Evolutionary conservation across 2,329 filamentous ascomycete genomes (phyloP).

Genomic region (Clathrospora elynae): DNA sequence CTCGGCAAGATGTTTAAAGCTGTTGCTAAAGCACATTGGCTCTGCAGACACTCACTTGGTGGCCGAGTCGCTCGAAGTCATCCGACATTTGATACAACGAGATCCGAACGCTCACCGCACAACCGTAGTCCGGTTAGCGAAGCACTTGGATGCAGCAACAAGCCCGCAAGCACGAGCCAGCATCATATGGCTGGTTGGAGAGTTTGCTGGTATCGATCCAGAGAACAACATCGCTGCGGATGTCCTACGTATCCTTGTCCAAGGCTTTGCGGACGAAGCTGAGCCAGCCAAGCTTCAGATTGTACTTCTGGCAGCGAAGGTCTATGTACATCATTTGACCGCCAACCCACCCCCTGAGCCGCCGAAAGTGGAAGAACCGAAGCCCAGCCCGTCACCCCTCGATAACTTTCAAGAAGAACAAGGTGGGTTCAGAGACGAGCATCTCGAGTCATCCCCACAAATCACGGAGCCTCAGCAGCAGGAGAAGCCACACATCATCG

Average conservation of each 20-base stretch:
- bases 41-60: constrained; percentile 86
- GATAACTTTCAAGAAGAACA: constrained; percentile 44
- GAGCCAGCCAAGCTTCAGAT: constrained; percentile 91
- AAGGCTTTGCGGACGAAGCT: constrained; percentile 81
- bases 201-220: constrained; percentile 80
- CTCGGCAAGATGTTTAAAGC: constrained; percentile 76
- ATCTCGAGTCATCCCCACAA: constrained; percentile 24
- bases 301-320: constrained; percentile 89
- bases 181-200: constrained; percentile 96
- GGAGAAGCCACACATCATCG: constrained; percentile 68
- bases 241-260: constrained; percentile 84
- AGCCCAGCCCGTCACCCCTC: constrained; percentile 28
- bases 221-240: constrained; percentile 92
- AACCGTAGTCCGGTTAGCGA: constrained; percentile 87
- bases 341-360: constrained; percentile 55
- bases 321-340: constrained; percentile 88
- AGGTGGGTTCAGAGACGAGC: constrained; percentile 41
- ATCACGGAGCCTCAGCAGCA: constrained; percentile 24
- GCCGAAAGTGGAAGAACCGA: constrained; percentile 40
- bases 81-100: constrained; percentile 93
- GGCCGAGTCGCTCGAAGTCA: constrained; percentile 91
- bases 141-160: constrained; percentile 85
- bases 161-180: constrained; percentile 89
- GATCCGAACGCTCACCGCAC: constrained; percentile 78
- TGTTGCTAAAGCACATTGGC: constrained; percentile 85